Conservation (phyloP, 169 alveolate genomes). For the Eimeria praecox region DNA sequence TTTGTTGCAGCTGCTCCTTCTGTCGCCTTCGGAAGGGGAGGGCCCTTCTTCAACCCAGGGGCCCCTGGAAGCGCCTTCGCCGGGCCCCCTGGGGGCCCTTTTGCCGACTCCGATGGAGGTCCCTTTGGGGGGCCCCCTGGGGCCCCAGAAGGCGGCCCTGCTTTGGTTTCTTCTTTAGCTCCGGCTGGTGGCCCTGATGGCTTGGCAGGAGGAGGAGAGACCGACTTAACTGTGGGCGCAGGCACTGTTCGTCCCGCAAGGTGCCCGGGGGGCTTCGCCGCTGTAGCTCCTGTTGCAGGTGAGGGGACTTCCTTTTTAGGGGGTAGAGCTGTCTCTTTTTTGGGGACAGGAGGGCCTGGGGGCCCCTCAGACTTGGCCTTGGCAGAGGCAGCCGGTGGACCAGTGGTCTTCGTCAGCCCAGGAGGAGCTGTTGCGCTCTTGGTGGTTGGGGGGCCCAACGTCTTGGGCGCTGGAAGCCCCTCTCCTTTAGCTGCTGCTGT, state of each 20-base stretch:
- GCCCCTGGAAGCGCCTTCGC: not conserved
- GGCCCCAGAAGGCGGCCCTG: not conserved
- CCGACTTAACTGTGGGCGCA: not conserved
- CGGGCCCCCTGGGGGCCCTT: not conserved
- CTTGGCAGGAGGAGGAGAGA: conserved; percentile 1
- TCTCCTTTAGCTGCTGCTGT: conserved; percentile 1
- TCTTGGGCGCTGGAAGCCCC: not conserved
- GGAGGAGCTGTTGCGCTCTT: not conserved
- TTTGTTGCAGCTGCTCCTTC: not conserved
- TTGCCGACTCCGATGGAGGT: not conserved
- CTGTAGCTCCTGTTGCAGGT: not conserved
- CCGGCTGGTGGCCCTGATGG: conserved; percentile 18
- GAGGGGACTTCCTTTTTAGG: not conserved
- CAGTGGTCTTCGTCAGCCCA: not conserved
- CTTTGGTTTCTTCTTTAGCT: not conserved
- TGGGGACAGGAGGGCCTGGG: not conserved
- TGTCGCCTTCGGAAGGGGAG: not conserved
- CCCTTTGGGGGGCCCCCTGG: too few relatives aligned
- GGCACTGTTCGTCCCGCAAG: conserved; percentile 11
- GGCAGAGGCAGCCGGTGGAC: not conserved
- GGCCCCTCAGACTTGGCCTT: not conserved
- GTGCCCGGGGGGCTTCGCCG: not conserved
- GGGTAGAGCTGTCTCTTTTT: not conserved
- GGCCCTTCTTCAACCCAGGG: conserved; percentile 10
- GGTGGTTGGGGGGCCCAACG: not conserved